Percentiles rank a stretch among this genome's conserved stretches.
Evolutionary conservation across 2,329 filamentous ascomycete genomes (phyloP).

Genomic region (Phialophora verrucosa): DNA sequence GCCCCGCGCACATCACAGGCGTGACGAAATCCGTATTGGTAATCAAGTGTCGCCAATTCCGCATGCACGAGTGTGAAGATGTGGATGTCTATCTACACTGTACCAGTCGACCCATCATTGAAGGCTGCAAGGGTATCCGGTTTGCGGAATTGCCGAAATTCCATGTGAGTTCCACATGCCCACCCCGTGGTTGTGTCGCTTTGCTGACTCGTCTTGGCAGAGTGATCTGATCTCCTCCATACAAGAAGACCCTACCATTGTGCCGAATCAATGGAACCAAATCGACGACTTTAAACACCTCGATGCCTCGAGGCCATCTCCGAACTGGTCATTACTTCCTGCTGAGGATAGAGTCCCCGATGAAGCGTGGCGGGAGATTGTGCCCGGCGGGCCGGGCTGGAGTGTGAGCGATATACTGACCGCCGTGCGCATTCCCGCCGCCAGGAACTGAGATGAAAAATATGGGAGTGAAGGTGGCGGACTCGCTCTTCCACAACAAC

Average conservation of each 20-base stretch:
- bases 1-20: conserved; percentile 81
- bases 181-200: not conserved
- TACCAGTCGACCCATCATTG: conserved; percentile 86
- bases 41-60: conserved; percentile 81
- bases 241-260: conserved; percentile 32
- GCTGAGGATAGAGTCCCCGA: conserved; percentile 65
- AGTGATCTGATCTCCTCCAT: conserved; percentile 35
- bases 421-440: conserved; percentile 35
- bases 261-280: conserved; percentile 77
- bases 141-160: conserved; percentile 76
- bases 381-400: conserved; percentile 67
- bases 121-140: conserved; percentile 77
- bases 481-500: not conserved
- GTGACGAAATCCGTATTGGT: conserved; percentile 72
- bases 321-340: conserved; percentile 79
- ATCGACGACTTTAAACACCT: conserved; percentile 99
- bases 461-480: not conserved
- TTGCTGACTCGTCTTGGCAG: conserved; percentile 13
- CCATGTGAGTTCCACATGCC: conserved; percentile 17
- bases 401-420: conserved; percentile 70
- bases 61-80: conserved; percentile 84
- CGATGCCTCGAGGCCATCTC: conserved; percentile 72
- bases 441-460: not conserved
- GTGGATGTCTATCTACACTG: conserved; percentile 85
- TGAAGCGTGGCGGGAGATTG: conserved; percentile 70